Evolutionary conservation across 371 early-diverging fungal genomes (phyloP), one percentile per base, ranked within the genome.

Genomic region (Dichotomocladium elegans): DNA sequence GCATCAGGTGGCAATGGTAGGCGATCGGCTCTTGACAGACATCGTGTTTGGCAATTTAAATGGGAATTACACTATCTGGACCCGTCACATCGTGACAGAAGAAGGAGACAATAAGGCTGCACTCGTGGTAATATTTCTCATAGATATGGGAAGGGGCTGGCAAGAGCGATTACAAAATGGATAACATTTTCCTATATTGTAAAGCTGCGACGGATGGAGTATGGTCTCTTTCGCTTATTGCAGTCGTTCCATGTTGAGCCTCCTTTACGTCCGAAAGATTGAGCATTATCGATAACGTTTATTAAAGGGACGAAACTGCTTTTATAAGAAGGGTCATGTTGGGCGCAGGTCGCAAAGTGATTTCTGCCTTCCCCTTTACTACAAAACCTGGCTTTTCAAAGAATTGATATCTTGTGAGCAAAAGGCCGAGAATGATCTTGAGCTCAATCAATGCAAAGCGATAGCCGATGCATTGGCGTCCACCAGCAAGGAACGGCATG

Each of bases 1-100:
- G 0, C 22, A 41, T 1, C 57, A 82, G 41, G 74, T 91, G 8
- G 91, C 86, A 0, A 80, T 95, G 43, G 87, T 93, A 0, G 97
- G 97, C 6, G 97, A 96, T 58, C 83, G 97, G 2, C 67, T 94
- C 15, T 58, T 92, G 21, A 97, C 97, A 0, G 97, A 97, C 55
- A 71, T 95, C 0, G 72, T 92, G 5, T 88, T 88, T 79, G 97
- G 90, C 1, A 93, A 94, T 55, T 57, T 73, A 29, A 74, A 81
- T 29, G 93, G 91, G 28, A 81, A 89, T 61, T 41, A 81, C 12
- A 86, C 92, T 0, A 83, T 95, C 17, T 81, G 89, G 67, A 86
- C 85, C 1, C 68, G 57, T 1, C 60, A 87, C n/a, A 80, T 92
- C 3, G 68, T 94, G 21, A 82, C 90, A 0, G 80, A 79, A 37